These are phyloP conservation scores for Magnusiomyces clavatus DNA, from an alignment of 1,139 yeast genomes.

Conservation along the genomic window DNA sequence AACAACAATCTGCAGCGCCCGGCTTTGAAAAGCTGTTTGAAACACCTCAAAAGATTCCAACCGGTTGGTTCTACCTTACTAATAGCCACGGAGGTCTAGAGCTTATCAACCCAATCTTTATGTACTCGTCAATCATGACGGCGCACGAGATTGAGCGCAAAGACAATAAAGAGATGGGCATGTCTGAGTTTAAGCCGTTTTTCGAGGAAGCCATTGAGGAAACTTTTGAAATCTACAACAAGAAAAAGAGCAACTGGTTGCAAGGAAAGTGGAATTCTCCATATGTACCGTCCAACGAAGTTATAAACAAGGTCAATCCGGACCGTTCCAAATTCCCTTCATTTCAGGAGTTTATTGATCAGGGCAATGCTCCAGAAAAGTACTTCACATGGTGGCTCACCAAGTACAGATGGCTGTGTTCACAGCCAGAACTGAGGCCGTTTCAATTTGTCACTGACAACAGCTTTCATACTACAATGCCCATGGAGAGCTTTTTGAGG, in stretches of 20 bases:
- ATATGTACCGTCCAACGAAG: conserved; percentile 6
- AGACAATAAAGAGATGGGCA: not conserved
- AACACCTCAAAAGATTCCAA: conserved; percentile 7
- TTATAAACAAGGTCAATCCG: not conserved
- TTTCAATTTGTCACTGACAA: not conserved
- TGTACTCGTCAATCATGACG: conserved; percentile 2
- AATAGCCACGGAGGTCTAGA: conserved; percentile 17
- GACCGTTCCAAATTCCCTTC: conserved; percentile 6
- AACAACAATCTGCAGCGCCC: not conserved
- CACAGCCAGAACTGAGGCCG: not conserved
- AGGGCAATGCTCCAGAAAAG: conserved; percentile 5
- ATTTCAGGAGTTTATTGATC: conserved; percentile 3
- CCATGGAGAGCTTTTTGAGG: not conserved
- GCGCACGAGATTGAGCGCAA: conserved; percentile 1
- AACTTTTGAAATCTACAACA: conserved; percentile 9
- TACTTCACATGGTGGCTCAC: conserved; percentile 7
- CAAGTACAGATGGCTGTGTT: not conserved
- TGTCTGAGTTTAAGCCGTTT: conserved; percentile 1
- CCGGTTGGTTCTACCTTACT: conserved; percentile 17
- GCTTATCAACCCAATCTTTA: conserved; percentile 13
- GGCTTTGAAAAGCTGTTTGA: not conserved
- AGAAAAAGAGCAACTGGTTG: conserved; percentile 2
- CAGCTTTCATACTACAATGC: not conserved
- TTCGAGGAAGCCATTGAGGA: conserved; percentile 9
- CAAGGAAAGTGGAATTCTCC: not conserved